These are phyloP conservation scores for Lentinula lateritia DNA, from an alignment of 768 basidiomycete genomes.

Conservation along the genomic window DNA sequence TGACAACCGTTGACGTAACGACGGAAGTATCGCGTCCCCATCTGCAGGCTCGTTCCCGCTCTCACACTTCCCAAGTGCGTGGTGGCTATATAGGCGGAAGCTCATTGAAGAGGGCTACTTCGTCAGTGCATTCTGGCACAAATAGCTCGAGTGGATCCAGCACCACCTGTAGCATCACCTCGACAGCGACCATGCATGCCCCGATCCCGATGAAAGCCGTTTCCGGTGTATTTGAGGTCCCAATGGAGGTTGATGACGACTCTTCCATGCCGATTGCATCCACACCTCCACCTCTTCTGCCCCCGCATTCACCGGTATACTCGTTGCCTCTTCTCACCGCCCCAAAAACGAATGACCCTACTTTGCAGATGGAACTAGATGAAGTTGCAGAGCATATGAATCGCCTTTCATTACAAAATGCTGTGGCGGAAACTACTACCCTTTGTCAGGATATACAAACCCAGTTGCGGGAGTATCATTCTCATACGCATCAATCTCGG, in stretches of 20 bases:
- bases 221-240: not conserved
- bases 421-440: not conserved
- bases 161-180: not conserved
- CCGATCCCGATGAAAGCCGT: conserved; percentile 10
- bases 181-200: conserved; percentile 8
- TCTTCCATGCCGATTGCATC: not conserved
- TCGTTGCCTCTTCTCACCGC: conserved; percentile 33
- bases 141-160: not conserved
- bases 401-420: conserved; percentile 17
- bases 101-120: not conserved
- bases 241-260: not conserved
- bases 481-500: not conserved
- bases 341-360: conserved; percentile 33
- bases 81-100: not conserved
- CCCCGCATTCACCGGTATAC: not conserved
- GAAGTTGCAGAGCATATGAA: conserved; percentile 44
- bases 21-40: not conserved
- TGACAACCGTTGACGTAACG: not conserved
- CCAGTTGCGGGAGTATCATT: not conserved
- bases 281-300: conserved; percentile 2
- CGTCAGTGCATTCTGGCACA: not conserved
- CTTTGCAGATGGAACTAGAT: conserved; percentile 36
- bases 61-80: not conserved
- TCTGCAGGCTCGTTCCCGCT: not conserved
- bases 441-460: not conserved